Conservation (phyloP, 192 early-diverging fungal genomes). For the Pilaira anomala region DNA sequence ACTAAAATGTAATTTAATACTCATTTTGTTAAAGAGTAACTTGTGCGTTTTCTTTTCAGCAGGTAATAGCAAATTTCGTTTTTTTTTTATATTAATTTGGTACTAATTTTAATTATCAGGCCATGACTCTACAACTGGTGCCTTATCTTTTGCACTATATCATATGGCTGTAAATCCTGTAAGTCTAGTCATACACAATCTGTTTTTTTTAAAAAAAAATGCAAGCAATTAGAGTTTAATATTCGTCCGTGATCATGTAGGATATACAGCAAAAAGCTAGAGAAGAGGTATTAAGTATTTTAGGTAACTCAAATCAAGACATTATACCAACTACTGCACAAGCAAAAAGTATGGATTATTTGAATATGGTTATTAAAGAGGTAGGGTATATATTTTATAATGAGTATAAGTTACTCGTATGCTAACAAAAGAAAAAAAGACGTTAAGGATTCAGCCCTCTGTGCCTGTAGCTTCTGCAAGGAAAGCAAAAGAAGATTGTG, state of each 20-base stretch:
- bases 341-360: conserved; percentile 47
- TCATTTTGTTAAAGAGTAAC: conserved; percentile 13
- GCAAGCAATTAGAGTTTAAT: no score
- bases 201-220: no score
- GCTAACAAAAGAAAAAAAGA: neutral
- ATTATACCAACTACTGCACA: conserved; percentile 50
- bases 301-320: conserved; percentile 51
- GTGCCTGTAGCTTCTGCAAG: neutral
- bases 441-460: neutral
- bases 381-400: no score
- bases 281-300: conserved; percentile 43
- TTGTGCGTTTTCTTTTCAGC: conserved; percentile 49
- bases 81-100: no score
- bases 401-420: no score
- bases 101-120: conserved; percentile 14
- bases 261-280: conserved; percentile 55
- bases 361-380: conserved; percentile 52
- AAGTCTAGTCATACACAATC: neutral
- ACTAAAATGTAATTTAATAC: no score
- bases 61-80: no score
- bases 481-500: conserved; percentile 19
- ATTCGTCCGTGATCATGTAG: conserved; percentile 29
- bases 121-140: conserved; percentile 55
- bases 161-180: conserved; percentile 43
- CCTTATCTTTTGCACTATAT: conserved; percentile 46